Base-by-base conservation (phyloP, 2,329 filamentous ascomycete species). In the Lizonia empirigonia region DNA sequence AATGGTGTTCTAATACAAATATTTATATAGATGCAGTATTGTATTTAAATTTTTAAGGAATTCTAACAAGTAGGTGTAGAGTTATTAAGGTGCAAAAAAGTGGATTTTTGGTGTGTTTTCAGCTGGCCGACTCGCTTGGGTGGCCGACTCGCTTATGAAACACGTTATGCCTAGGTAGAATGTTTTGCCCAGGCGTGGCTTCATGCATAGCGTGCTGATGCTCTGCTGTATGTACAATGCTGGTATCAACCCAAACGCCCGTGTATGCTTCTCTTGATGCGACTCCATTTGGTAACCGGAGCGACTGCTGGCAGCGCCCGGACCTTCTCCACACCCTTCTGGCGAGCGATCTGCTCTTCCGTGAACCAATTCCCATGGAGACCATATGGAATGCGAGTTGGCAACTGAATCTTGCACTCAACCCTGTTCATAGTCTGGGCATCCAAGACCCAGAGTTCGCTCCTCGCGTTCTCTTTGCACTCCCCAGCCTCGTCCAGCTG, bases 381-480 rank as follows among this genome's bases (percentile, higher is more conserved):
- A 0, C 87, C 86, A 60, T 90, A 90, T 0, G 87, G 86, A 0
- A 90, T 85, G 10, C 87, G 72, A 58, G 88, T 85, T 2, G 85
- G 86, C 26, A 90, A 71, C 16, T 72, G 70, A 3, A 90, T 77
- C 51, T 76, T 79, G 5, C 80, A 83, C 3, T 87, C 77, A 0
- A 89, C 75, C 3, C 83, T 76, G 19, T 66, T 76, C 86, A 90
- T 89, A 2, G 76, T 76, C 53, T 67, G 79, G 0, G 86, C 86
- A 61, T 89, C 80, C 23, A 90, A 78, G 12, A 89, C 76, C 87
- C 87, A 90, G 0, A 90, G 73, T 67, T 90, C 86, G 24, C 82
- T 85, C 1, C 70, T 68, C 0, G 75, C 68, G 0, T 60, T 50
- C 7, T 57, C 49, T n/a, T 50, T 60, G 44, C 80, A 82, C 30